Evolutionary conservation across 495 filamentous ascomycete genomes (phyloP), one percentile per base, ranked within the genome.

Genomic region (Talaromyces thailandensis): DNA sequence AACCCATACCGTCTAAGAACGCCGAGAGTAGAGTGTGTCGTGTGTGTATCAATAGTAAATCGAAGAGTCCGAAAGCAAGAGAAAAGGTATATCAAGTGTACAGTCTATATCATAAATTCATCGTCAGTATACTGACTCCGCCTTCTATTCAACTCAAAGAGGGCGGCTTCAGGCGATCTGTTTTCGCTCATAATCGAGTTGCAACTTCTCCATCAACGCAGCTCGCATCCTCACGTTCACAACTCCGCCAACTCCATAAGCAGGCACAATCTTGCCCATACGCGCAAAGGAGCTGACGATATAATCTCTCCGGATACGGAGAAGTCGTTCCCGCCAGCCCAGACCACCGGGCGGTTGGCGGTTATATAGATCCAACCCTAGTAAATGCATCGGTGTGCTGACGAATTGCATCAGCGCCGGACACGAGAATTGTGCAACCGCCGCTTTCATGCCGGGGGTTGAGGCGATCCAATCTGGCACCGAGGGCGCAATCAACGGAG

Each of bases 341-440:
- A 83, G 66, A 18, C 75, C 76, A 8, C 73, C 73, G 1, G 67
- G 70, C 43, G 77, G 76, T 25, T 76, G 76, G 0, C 89, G 81
- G 71, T 98, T 98, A 73, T 96, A 98, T 62, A 96, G 64, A 75
- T 97, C 93, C 74, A 98, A 63, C 0, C 93, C 93, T 43, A 93
- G 79, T 63, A 98, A 76, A 76, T 98, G 93, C 75, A 96, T 76
- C 8, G 93, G 92, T 53, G 93, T 97, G 65, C 85, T 90, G 43
- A 88, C 64, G 23, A 96, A 72, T 76, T 97, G 93, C 67, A 96
- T 85, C 16, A 82, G 82, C 2, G 91, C 91, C 0, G 91, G 92
- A 63, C 90, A 87, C 6, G 85, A 65, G 67, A 96, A 93, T 75
- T 96, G 92, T 62, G 92, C 90, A 25, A 86, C 68, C 2, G 84